Evolutionary conservation across 148 eudicot species (phyloP).

Genomic region (Vaccinium macrocarpon): DNA sequence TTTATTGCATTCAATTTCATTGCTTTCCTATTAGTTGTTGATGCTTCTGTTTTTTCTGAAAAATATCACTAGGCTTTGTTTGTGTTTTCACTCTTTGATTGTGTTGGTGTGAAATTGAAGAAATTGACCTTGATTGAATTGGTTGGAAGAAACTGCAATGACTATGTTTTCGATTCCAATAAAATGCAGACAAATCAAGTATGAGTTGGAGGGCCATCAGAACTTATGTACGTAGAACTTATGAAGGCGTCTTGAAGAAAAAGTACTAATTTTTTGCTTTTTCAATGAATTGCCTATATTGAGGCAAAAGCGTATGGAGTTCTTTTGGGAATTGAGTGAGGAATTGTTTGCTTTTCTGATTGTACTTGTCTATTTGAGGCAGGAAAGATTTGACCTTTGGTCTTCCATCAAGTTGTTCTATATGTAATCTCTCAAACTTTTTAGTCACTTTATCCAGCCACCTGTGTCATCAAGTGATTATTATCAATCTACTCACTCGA

Average conservation of each 20-base stretch:
- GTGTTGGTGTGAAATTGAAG: not conserved
- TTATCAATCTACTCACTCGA: not conserved
- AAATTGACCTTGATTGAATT: not conserved
- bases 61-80: not conserved
- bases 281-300: not conserved
- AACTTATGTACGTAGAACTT: too few species aligned
- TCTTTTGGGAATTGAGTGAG: not conserved
- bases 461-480: not conserved
- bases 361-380: not conserved
- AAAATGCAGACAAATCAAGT: too few species aligned
- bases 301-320: not conserved
- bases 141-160: not conserved
- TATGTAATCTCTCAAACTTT: not conserved
- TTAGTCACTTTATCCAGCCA: not conserved
- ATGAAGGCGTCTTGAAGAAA: too few species aligned
- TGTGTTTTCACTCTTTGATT: not conserved
- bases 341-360: not conserved
- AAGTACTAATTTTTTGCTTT: not conserved
- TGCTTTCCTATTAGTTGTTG: not conserved
- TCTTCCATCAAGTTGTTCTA: slow-evolving; percentile 1
- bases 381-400: not conserved
- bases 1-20: not conserved
- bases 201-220: too few species aligned
- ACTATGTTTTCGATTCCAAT: too few species aligned
- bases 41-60: too few species aligned